Evolutionary conservation across 106 monocot genomes (phyloP), one percentile per base, ranked within the genome.

Genomic region (Gastrodia elata): DNA sequence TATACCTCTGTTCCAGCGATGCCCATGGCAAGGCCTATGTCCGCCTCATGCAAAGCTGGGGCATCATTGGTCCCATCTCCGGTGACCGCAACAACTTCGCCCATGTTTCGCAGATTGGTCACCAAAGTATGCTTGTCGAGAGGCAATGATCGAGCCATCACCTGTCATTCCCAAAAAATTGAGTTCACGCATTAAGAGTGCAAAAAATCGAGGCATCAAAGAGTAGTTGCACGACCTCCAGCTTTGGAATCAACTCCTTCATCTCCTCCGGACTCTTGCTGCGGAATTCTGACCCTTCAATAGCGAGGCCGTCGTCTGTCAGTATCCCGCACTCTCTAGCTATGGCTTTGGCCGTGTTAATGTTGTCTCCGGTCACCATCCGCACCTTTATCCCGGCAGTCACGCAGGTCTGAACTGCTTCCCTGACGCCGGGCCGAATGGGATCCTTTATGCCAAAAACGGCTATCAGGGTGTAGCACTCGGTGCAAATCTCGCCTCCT

Each of bases 41-140:
- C 96, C 11, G 92, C 84, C 76, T 97, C 96, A 71, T 88, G 89
- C 80, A 97, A 73, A 71, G 96, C 96, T 46, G 96, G 96, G 70
- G 96, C 96, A 82, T 97, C 96, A 74, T 97, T 97, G 24, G 96
- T 92, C 65, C 96, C 96, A 75, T 97, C 96, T 61, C 96, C 96
- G 16, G 96, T 97, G 69, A 97, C 92, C 59, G 96, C 90, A 69
- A 97, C 92, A 48, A 92, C 92, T 82, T 97, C 86, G 55, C 80
- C 73, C 82, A 90, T 81, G 15, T 74, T 86, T 73, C 86, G 90
- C 80, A 92, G 75, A 70, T 90, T 86, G 44, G 72, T 84, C 24
- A 97, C 96, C n/a, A 97, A 73, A 1, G 83, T 84, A 73, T 97
- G 88, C 58, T 97, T 97, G 81, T 97, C 96, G 64, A 88, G 72